A percentile compares a stretch with the other conserved stretches of the same genome.
phyloP scores from a whole-genome alignment of 2,329 filamentous ascomycete species.

The Colletotrichum agaves region DNA sequence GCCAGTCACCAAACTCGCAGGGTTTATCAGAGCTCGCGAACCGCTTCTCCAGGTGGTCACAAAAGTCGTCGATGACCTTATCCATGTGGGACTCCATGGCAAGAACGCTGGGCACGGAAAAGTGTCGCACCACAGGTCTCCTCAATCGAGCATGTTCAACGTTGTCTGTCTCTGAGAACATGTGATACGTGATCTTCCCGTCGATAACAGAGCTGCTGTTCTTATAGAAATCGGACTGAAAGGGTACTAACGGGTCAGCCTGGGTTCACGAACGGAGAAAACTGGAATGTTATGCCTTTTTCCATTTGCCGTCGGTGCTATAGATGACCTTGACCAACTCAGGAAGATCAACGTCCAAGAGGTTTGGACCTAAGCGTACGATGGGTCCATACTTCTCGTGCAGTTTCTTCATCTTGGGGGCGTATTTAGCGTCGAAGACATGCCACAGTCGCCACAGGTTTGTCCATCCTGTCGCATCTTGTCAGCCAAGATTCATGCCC shows the following conservation, averaged over 20 bases:
- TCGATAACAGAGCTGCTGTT: constrained; percentile 48
- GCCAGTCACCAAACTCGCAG: constrained; percentile 42
- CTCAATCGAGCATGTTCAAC: constrained; percentile 48
- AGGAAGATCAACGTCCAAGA: constrained; percentile 43
- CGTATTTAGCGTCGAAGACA: constrained; percentile 39
- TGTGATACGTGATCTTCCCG: constrained; percentile 49
- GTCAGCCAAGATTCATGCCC: neutral
- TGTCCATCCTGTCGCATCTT: constrained; percentile 39
- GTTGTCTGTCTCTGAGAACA: constrained; percentile 50
- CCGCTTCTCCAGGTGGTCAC: constrained; percentile 42
- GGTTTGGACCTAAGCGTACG: constrained; percentile 45
- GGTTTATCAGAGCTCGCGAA: constrained; percentile 42
- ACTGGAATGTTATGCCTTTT: constrained; percentile 3
- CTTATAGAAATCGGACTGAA: constrained; percentile 51
- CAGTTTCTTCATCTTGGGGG: constrained; percentile 40
- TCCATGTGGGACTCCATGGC: constrained; percentile 47
- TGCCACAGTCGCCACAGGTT: constrained; percentile 44
- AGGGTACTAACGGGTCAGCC: no score
- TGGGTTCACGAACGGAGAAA: neutral
- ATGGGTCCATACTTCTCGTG: constrained; percentile 46
- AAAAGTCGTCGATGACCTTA: constrained; percentile 45
- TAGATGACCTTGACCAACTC: constrained; percentile 45
- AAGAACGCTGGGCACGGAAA: constrained; percentile 44
- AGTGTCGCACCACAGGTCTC: constrained; percentile 51
- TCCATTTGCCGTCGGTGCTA: constrained; percentile 42